Conservation (phyloP, 2,329 filamentous ascomycete genomes). For the Hymenoscyphus infarciens region DNA sequence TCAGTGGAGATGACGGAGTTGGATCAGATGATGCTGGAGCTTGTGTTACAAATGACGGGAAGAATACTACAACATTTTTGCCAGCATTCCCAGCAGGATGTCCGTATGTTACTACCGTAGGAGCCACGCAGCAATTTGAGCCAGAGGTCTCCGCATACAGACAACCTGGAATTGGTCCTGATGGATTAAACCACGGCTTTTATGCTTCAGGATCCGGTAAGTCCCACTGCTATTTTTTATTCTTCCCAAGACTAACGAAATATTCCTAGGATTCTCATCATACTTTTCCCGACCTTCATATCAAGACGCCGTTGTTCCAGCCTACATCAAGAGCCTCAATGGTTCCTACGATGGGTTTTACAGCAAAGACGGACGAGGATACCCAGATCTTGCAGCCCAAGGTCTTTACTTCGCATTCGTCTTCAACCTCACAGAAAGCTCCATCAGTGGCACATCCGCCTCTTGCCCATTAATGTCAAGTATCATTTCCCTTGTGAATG, state of each 20-base stretch:
- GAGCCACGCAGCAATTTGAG: slow-evolving; percentile 23
- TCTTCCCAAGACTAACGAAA: neutral
- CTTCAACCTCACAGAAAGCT: slow-evolving; percentile 37
- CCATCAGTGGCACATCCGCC: slow-evolving; percentile 50
- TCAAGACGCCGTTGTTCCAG: slow-evolving; percentile 42
- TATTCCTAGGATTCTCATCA: neutral
- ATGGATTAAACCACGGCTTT: slow-evolving; percentile 31
- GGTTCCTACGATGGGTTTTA: slow-evolving; percentile 44
- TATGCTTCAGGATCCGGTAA: slow-evolving; percentile 46
- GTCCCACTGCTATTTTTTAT: neutral
- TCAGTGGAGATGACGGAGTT: slow-evolving; percentile 50
- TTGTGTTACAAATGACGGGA: slow-evolving; percentile 54
- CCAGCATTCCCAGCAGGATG: slow-evolving; percentile 51
- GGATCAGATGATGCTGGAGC: slow-evolving; percentile 36
- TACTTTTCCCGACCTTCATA: slow-evolving; percentile 39
- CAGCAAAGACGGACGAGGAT: slow-evolving; percentile 43
- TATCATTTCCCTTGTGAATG: slow-evolving; percentile 59
- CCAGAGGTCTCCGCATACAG: slow-evolving; percentile 32
- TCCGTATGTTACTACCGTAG: slow-evolving; percentile 32
- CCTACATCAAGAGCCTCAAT: slow-evolving; percentile 43
- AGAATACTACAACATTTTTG: slow-evolving; percentile 50
- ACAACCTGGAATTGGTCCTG: slow-evolving; percentile 33
- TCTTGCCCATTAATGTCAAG: slow-evolving; percentile 53
- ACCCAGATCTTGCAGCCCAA: slow-evolving; percentile 52
- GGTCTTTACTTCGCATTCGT: slow-evolving; percentile 51